Conservation (phyloP, 1,284 basidiomycete genomes). For the Leccinum griseonigrum region DNA sequence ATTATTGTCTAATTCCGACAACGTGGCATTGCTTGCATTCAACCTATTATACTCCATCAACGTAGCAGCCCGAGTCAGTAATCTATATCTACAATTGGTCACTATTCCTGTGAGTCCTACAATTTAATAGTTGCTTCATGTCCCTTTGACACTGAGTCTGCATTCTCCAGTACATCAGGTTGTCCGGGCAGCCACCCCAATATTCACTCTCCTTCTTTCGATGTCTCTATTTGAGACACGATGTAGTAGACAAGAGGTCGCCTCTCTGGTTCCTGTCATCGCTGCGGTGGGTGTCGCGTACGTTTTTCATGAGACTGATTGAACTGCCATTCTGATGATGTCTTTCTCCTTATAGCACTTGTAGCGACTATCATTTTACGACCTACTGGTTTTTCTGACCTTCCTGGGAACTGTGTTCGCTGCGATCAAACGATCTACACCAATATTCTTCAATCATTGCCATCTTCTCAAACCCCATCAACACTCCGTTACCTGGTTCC, state of each 20-base stretch:
- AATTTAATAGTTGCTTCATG: neutral
- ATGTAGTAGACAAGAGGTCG: conserved; percentile 56
- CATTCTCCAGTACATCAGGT: conserved; percentile 81
- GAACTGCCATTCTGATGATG: neutral
- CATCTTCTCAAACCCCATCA: conserved; percentile 20
- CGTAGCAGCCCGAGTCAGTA: conserved; percentile 76
- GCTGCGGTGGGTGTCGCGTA: conserved; percentile 91
- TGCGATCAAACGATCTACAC: conserved; percentile 87
- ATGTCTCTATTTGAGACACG: conserved; percentile 51
- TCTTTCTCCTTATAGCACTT: conserved; percentile 54
- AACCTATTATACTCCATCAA: conserved; percentile 89
- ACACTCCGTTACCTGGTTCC: conserved; percentile 36
- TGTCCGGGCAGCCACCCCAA: conserved; percentile 85
- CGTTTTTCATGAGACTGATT: conserved; percentile 36
- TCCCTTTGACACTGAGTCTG: neutral
- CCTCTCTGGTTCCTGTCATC: conserved; percentile 85
- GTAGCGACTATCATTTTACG: conserved; percentile 89
- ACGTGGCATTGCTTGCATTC: conserved; percentile 69
- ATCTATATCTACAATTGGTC: conserved; percentile 83
- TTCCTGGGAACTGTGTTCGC: conserved; percentile 87
- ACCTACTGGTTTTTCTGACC: conserved; percentile 80
- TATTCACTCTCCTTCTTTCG: conserved; percentile 85
- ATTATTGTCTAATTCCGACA: conserved; percentile 53
- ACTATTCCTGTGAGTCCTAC: conserved; percentile 77
- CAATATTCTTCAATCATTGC: conserved; percentile 66